Percentiles rank a stretch among this genome's conserved stretches.
Conservation (phyloP, 495 filamentous ascomycete genomes). For the Penicillium chermesinum region DNA sequence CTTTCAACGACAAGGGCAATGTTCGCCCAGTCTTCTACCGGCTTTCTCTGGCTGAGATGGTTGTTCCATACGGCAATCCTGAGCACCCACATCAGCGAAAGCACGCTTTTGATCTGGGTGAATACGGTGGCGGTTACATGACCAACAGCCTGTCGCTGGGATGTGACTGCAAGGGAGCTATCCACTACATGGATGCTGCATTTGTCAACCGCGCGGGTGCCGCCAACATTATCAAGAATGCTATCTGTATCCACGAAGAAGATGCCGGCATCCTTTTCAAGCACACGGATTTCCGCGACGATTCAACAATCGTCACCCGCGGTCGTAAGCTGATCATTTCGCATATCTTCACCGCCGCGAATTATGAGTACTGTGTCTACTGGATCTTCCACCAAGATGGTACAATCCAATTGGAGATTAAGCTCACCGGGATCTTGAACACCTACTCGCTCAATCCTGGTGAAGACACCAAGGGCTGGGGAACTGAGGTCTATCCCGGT, state of each 20-base stretch:
- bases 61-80: conserved; percentile 71
- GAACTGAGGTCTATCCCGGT: conserved; percentile 87
- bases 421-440: conserved; percentile 40
- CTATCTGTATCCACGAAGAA: conserved; percentile 74
- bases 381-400: conserved; percentile 49
- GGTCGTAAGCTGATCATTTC: conserved; percentile 67
- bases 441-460: conserved; percentile 81
- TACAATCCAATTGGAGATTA: conserved; percentile 44
- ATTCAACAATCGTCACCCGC: conserved; percentile 59
- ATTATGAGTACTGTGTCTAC: conserved; percentile 60
- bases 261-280: conserved; percentile 74
- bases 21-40: conserved; percentile 68
- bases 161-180: conserved; percentile 68
- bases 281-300: conserved; percentile 76
- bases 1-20: conserved; percentile 75
- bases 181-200: conserved; percentile 64
- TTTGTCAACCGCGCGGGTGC: conserved; percentile 53
- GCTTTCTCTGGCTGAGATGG: conserved; percentile 69
- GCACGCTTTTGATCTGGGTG: conserved; percentile 73
- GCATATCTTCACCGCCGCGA: conserved; percentile 56
- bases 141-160: conserved; percentile 70
- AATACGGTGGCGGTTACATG: conserved; percentile 67
- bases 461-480: conserved; percentile 85
- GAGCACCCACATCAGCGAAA: conserved; percentile 70
- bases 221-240: conserved; percentile 59